Conservation (phyloP, 257 asterid genomes). For the Buddleja alternifolia region DNA sequence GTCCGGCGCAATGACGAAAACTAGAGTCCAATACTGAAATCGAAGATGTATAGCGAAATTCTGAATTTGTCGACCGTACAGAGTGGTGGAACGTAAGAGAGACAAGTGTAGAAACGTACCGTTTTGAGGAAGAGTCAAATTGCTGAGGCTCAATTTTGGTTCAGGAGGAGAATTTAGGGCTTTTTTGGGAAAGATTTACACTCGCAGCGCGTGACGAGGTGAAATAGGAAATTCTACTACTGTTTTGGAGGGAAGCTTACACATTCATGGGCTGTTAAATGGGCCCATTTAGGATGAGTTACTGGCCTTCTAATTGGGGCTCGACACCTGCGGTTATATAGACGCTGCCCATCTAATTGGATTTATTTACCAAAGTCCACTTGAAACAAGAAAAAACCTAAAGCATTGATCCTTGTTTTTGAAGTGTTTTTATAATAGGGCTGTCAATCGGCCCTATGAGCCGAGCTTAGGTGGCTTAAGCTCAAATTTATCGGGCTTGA, state of each 20-base stretch:
- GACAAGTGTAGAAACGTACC: conserved; percentile 27
- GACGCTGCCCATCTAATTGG: too few species aligned
- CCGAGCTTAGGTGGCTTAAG: too few species aligned
- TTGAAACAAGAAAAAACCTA: too few species aligned
- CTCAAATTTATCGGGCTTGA: too few species aligned
- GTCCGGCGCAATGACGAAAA: background rate
- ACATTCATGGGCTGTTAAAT: conserved; percentile 1
- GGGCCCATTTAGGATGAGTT: background rate
- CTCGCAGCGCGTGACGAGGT: conserved; percentile 5
- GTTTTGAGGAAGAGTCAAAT: conserved; percentile 4
- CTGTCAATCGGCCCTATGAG: too few species aligned
- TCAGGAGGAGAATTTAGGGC: conserved; percentile 28
- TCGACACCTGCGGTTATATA: background rate
- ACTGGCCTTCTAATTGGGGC: background rate
- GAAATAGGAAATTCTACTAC: conserved; percentile 10
- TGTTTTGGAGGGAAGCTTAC: conserved; percentile 25
- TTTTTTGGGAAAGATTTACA: conserved; percentile 19
- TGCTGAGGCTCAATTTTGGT: background rate
- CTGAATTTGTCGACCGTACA: background rate
- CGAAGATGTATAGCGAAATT: background rate
- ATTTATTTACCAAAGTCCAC: too few species aligned
- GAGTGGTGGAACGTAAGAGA: background rate
- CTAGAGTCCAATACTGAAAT: background rate
- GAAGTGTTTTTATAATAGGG: too few species aligned
- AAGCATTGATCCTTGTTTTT: too few species aligned